These are phyloP conservation scores for Trichoderma brevicompactum DNA, from an alignment of 2,329 filamentous ascomycete species.

Conservation along the genomic window DNA sequence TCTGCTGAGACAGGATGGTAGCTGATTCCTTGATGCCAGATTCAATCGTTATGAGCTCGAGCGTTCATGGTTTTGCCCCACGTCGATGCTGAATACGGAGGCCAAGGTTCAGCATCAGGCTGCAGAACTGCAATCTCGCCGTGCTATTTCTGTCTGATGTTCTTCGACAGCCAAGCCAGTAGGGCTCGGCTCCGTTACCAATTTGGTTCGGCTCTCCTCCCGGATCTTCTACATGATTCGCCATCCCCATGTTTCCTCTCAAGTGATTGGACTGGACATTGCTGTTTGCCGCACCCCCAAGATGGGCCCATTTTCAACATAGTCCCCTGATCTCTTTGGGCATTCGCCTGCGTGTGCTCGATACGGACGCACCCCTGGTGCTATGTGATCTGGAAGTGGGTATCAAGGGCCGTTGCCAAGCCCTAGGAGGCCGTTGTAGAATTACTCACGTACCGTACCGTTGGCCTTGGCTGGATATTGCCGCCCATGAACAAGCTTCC, in stretches of 20 bases:
- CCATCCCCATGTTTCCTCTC: conserved; percentile 10
- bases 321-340: conserved; percentile 17
- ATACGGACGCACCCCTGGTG: conserved; percentile 11
- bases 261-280: conserved; percentile 13
- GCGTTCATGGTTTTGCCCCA: background rate
- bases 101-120: background rate
- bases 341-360: conserved; percentile 12
- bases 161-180: conserved; percentile 4
- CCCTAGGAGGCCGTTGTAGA: conserved; percentile 2
- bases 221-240: conserved; percentile 26
- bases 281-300: conserved; percentile 6
- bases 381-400: conserved; percentile 14
- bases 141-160: conserved; percentile 15
- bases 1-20: background rate
- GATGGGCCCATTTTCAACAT: conserved; percentile 19
- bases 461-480: conserved; percentile 7
- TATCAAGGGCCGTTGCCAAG: conserved; percentile 10
- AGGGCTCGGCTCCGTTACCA: conserved; percentile 22
- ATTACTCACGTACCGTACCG: conserved; percentile 6
- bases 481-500: conserved; percentile 13
- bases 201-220: conserved; percentile 17
- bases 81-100: background rate
- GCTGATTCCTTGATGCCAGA: conserved; percentile 1
- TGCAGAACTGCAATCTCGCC: conserved; percentile 18
- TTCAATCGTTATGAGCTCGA: background rate